Percentiles rank a stretch among this genome's conserved stretches.
Conservation (phyloP, 495 filamentous ascomycete genomes). For the Trichoderma orchidacearum region DNA sequence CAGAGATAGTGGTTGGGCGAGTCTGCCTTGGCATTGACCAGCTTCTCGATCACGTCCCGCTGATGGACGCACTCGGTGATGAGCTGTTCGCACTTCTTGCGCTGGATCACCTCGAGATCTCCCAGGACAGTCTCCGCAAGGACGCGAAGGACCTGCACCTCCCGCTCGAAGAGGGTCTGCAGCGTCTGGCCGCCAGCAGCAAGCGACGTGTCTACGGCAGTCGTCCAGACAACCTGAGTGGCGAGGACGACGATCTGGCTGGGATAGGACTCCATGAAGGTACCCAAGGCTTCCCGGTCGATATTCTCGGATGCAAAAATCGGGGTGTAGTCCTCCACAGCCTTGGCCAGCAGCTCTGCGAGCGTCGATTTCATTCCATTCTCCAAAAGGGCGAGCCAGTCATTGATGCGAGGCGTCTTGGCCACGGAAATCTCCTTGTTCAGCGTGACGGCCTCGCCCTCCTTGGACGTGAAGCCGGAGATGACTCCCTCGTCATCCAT, state of each 20-base stretch:
- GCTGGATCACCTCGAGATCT: constrained; percentile 70
- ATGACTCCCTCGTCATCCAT: constrained; percentile 87
- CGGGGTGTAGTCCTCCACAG: constrained; percentile 58
- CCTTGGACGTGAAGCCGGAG: constrained; percentile 85
- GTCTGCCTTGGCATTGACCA: constrained; percentile 59
- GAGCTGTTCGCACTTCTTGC: constrained; percentile 96
- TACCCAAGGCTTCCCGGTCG: constrained; percentile 51
- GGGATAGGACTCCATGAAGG: constrained; percentile 69
- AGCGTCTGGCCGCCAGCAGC: constrained; percentile 55
- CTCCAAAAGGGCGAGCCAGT: constrained; percentile 88
- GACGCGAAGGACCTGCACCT: constrained; percentile 66
- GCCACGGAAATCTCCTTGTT: constrained; percentile 82
- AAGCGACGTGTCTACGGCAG: constrained; percentile 61
- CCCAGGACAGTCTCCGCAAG: constrained; percentile 83
- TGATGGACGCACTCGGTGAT: constrained; percentile 99
- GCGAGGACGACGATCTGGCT: constrained; percentile 93
- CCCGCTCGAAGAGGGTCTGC: constrained; percentile 51
- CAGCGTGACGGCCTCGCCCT: constrained; percentile 78
- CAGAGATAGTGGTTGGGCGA: constrained; percentile 79
- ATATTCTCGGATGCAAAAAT: constrained; percentile 56
- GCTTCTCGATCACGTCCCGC: constrained; percentile 75
- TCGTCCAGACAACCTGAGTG: constrained; percentile 91
- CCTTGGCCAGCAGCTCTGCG: constrained; percentile 79
- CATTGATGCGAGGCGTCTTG: constrained; percentile 92
- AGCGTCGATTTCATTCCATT: constrained; percentile 88